A percentile compares a stretch with the other conserved stretches of the same genome.
Evolutionary conservation across 2,329 filamentous ascomycete species (phyloP).

Genomic region (Huntiella bhutanensis): DNA sequence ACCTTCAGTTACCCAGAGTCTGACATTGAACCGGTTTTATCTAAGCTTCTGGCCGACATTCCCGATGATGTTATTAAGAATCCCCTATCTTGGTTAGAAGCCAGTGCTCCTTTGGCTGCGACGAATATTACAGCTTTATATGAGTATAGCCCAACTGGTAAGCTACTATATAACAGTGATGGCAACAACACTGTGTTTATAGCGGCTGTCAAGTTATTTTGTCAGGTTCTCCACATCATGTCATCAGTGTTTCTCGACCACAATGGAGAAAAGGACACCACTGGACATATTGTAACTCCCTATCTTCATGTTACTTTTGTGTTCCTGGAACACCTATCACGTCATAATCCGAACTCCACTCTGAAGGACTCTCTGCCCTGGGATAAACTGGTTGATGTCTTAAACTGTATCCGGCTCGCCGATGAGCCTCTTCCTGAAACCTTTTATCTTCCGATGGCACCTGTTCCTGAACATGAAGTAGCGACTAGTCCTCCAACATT

Average conservation of each 20-base stretch:
- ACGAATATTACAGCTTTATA: conserved; percentile 33
- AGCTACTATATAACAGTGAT: background rate
- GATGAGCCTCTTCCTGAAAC: too few species aligned
- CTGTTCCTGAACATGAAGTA: too few species aligned
- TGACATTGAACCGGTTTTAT: background rate
- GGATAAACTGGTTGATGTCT: too few species aligned
- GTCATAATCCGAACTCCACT: too few species aligned
- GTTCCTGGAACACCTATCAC: conserved; percentile 18
- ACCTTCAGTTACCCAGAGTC: background rate
- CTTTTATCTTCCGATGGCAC: too few species aligned
- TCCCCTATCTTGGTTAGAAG: conserved; percentile 31
- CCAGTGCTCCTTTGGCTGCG: conserved; percentile 36
- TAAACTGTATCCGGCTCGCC: too few species aligned
- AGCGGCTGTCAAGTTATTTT: background rate
- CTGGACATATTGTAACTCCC: background rate
- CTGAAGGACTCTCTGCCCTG: too few species aligned
- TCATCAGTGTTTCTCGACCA: background rate
- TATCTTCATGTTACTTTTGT: conserved; percentile 2
- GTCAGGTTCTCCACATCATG: background rate
- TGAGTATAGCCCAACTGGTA: conserved; percentile 20
- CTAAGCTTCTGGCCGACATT: conserved; percentile 33
- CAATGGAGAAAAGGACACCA: too few species aligned
- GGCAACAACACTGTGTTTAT: background rate
- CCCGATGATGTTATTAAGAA: conserved; percentile 36
- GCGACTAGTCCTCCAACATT: too few species aligned